These are phyloP conservation scores for Trametes punicea DNA, from an alignment of 768 basidiomycete species.

Conservation along the genomic window DNA sequence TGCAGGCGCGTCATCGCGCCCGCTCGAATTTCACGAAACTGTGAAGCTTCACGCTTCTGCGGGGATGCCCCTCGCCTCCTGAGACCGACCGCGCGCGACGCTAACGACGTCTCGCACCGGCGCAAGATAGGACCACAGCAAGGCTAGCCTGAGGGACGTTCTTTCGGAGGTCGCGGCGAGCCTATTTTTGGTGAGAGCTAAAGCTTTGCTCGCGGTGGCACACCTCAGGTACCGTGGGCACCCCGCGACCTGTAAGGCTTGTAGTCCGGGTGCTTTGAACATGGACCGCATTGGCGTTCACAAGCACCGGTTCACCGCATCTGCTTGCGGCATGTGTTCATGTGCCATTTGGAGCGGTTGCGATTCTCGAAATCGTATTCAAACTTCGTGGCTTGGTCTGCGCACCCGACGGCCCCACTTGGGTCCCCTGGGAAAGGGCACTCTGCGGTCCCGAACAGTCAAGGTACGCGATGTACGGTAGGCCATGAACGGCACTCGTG, in stretches of 20 bases:
- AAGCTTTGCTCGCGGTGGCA: too few species aligned
- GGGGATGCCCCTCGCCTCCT: slow-evolving; percentile 7
- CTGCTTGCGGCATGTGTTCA: not conserved
- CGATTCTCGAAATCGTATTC: slow-evolving; percentile 1
- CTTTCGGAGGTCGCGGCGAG: not conserved
- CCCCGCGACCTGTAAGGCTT: not conserved
- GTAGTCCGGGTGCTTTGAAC: not conserved
- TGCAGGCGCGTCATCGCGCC: not conserved
- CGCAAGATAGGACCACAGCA: not conserved
- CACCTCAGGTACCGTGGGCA: too few species aligned
- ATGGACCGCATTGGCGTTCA: not conserved
- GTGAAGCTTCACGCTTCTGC: not conserved
- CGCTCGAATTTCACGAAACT: not conserved
- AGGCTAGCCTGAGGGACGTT: not conserved
- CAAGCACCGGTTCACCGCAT: not conserved
- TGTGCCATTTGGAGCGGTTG: not conserved
- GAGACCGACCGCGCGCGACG: slow-evolving; percentile 1
- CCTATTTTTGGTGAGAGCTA: not conserved
- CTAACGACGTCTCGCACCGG: not conserved
- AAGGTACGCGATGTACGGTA: not conserved
- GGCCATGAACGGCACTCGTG: not conserved
- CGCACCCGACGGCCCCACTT: not conserved
- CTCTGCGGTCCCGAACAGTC: slow-evolving; percentile 7
- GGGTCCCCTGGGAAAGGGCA: not conserved
- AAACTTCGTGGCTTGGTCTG: not conserved